Percentiles rank a stretch among this genome's conserved stretches.
Conservation (phyloP, 2,329 filamentous ascomycete species). For the Blastomyces percursus region DNA sequence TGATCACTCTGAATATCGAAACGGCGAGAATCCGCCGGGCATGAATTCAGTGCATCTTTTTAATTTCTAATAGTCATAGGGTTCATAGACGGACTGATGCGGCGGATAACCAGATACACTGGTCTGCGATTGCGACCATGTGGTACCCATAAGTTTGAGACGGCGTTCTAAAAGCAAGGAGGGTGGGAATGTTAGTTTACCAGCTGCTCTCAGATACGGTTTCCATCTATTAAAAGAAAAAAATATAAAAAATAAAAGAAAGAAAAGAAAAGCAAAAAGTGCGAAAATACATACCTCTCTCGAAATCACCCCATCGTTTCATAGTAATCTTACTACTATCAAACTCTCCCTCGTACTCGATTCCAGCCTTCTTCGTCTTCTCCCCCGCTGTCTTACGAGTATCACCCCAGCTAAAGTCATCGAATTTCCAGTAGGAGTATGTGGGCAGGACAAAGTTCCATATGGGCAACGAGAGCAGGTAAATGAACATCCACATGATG, state of each 20-base stretch:
- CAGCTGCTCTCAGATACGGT: background rate
- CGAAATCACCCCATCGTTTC: constrained; percentile 97
- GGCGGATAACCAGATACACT: constrained; percentile 20
- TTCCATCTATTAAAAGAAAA: background rate
- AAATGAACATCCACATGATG: constrained; percentile 94
- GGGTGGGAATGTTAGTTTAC: constrained; percentile 10
- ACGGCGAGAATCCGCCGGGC: background rate
- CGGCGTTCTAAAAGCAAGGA: constrained; percentile 26
- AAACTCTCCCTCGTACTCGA: constrained; percentile 89
- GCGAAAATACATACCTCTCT: constrained; percentile 47
- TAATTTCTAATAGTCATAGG: constrained; percentile 27
- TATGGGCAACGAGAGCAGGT: constrained; percentile 80
- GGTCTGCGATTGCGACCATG: constrained; percentile 20
- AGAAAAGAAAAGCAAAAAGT: background rate
- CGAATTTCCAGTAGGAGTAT: constrained; percentile 99
- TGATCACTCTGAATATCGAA: background rate
- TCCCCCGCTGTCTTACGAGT: constrained; percentile 91
- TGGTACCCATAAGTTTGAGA: constrained; percentile 19
- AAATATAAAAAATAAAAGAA: too few species aligned
- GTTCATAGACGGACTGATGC: constrained; percentile 23
- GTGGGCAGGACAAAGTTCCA: constrained; percentile 95
- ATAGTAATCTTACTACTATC: constrained; percentile 98
- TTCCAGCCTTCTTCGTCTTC: constrained; percentile 72
- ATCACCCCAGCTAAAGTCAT: constrained; percentile 98
- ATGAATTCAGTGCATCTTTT: background rate